A percentile compares a stretch with the other conserved stretches of the same genome.
Evolutionary conservation across 2,329 filamentous ascomycete species (phyloP).

Genomic region (Myrmaecium sp.): DNA sequence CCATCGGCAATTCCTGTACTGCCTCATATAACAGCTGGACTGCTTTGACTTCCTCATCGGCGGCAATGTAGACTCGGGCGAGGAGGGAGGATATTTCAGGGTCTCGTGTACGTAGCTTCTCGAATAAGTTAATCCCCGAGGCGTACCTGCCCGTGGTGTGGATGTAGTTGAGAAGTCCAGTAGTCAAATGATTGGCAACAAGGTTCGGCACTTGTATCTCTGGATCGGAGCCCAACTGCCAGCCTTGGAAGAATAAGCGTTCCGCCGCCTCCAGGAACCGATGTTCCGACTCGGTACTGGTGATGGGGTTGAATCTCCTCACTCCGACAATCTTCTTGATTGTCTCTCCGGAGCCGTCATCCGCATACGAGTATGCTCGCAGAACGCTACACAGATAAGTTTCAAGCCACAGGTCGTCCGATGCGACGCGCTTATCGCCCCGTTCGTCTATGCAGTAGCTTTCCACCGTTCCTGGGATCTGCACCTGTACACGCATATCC

Average conservation of each 20-base stretch:
- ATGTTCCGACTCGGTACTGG: conserved; percentile 95
- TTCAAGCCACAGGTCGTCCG: conserved; percentile 90
- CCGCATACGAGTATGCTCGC: conserved; percentile 88
- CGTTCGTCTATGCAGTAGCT: conserved; percentile 96
- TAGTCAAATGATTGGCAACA: conserved; percentile 87
- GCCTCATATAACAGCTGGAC: conserved; percentile 77
- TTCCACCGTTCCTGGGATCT: conserved; percentile 89
- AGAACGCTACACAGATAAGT: conserved; percentile 93
- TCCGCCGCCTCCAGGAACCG: conserved; percentile 90
- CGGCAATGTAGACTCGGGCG: conserved; percentile 80
- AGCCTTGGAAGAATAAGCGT: conserved; percentile 85
- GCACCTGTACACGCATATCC: conserved; percentile 97
- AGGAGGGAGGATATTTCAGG: conserved; percentile 87
- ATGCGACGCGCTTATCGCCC: conserved; percentile 83
- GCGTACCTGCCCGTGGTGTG: conserved; percentile 86
- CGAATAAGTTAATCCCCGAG: conserved; percentile 93
- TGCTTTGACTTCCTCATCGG: conserved; percentile 92
- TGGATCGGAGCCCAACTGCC: conserved; percentile 90
- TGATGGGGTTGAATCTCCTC: conserved; percentile 90
- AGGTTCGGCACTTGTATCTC: conserved; percentile 95
- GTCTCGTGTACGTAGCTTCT: conserved; percentile 81
- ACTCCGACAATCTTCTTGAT: conserved; percentile 98
- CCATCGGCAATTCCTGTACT: conserved; percentile 85
- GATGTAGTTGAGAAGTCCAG: conserved; percentile 88
- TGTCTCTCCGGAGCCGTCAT: conserved; percentile 83